A percentile compares a stretch with the other conserved stretches of the same genome.
Evolutionary conservation across 2,329 filamentous ascomycete species (phyloP).

Genomic region (Nigrograna mackinnonii): DNA sequence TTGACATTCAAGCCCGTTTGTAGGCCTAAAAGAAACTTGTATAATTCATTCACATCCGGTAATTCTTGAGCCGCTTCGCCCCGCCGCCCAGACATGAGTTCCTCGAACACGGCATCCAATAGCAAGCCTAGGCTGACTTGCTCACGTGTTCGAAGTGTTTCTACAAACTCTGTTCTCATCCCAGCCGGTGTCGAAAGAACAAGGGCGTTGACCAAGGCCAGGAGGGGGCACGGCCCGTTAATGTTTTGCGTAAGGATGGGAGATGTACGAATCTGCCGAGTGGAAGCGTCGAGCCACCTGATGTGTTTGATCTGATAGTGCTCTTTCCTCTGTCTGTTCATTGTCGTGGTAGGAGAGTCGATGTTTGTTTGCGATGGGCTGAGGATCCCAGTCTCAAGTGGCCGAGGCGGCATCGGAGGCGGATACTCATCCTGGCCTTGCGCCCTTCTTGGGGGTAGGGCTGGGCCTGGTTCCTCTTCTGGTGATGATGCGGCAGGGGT

Average conservation of each 20-base stretch:
- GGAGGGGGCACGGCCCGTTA: constrained; percentile 90
- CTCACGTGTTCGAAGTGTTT: constrained; percentile 77
- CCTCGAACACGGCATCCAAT: constrained; percentile 88
- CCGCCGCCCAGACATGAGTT: constrained; percentile 79
- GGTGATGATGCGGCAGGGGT: constrained; percentile 12
- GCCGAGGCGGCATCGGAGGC: constrained; percentile 38
- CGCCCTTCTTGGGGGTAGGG: constrained; percentile 33
- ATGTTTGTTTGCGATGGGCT: constrained; percentile 21
- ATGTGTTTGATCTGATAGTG: constrained; percentile 95
- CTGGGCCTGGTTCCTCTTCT: constrained; percentile 31
- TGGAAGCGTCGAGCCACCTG: constrained; percentile 73
- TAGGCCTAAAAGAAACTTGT: constrained; percentile 82
- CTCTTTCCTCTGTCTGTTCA: constrained; percentile 61
- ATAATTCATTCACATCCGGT: constrained; percentile 86
- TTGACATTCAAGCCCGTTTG: constrained; percentile 99
- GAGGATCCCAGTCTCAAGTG: constrained; percentile 23
- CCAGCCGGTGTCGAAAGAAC: constrained; percentile 77
- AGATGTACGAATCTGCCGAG: constrained; percentile 69
- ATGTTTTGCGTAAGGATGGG: constrained; percentile 91
- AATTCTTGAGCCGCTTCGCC: constrained; percentile 67
- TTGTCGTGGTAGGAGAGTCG: constrained; percentile 45
- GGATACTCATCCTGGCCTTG: constrained; percentile 32
- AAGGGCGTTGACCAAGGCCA: constrained; percentile 91
- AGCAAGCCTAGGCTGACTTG: constrained; percentile 85
- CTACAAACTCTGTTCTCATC: constrained; percentile 71